These are phyloP conservation scores for Xylaria sp. DNA, from an alignment of 2,329 filamentous ascomycete genomes.

Conservation along the genomic window DNA sequence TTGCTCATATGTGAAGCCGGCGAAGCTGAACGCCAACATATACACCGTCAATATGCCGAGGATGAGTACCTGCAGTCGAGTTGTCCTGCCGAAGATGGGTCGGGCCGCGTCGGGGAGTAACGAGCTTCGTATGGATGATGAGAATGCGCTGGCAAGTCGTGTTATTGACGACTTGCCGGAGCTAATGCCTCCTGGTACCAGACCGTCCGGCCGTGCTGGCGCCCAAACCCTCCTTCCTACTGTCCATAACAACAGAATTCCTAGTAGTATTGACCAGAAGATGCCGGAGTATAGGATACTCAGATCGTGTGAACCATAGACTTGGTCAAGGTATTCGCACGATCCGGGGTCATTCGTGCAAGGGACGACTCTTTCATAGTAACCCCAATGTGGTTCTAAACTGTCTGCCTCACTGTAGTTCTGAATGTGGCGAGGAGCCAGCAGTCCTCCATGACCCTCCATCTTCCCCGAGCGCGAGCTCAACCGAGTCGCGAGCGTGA, in stretches of 20 bases:
- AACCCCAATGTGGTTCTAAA: slow-evolving; percentile 61
- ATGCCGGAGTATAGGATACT: slow-evolving; percentile 58
- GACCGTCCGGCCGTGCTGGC: neutral
- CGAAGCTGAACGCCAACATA: slow-evolving; percentile 70
- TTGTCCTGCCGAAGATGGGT: slow-evolving; percentile 69
- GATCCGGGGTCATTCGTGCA: slow-evolving; percentile 63
- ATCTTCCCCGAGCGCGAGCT: slow-evolving; percentile 21
- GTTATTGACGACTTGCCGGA: slow-evolving; percentile 27
- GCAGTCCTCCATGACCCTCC: slow-evolving; percentile 30
- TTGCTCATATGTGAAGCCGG: slow-evolving; percentile 69
- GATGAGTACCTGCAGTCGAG: slow-evolving; percentile 69
- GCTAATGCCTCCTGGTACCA: slow-evolving; percentile 17
- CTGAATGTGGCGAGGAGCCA: slow-evolving; percentile 50
- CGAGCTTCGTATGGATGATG: slow-evolving; percentile 52
- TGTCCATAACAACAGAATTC: slow-evolving; percentile 52
- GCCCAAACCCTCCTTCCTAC: slow-evolving; percentile 35
- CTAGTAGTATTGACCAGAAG: slow-evolving; percentile 54
- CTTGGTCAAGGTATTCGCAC: slow-evolving; percentile 62
- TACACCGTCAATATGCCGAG: slow-evolving; percentile 65
- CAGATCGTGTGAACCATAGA: slow-evolving; percentile 55
- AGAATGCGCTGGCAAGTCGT: slow-evolving; percentile 46
- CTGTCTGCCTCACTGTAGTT: slow-evolving; percentile 46
- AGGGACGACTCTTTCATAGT: slow-evolving; percentile 57
- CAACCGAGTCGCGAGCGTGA: neutral
- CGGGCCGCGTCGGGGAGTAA: slow-evolving; percentile 66